These are phyloP conservation scores for Magnaporthiopsis rhizophila DNA, from an alignment of 2,329 filamentous ascomycete genomes.

Conservation along the genomic window DNA sequence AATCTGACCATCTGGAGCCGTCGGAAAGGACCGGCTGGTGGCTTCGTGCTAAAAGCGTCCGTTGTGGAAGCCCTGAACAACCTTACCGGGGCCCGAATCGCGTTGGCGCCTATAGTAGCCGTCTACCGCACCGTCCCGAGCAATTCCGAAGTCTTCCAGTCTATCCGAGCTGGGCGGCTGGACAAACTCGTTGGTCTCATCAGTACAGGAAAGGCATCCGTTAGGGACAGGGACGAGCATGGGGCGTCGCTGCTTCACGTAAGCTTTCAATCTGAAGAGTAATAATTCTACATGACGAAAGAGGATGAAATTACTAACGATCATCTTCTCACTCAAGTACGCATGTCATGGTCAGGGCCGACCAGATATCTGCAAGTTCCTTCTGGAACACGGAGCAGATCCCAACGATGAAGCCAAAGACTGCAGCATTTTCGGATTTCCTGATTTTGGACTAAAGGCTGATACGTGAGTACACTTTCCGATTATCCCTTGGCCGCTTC, in stretches of 20 bases:
- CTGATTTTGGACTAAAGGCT: too few relatives aligned
- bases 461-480: too few relatives aligned
- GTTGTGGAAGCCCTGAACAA: neutral
- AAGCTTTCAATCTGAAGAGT: neutral
- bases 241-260: neutral
- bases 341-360: neutral
- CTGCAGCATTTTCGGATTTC: too few relatives aligned
- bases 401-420: too few relatives aligned
- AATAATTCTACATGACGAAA: neutral
- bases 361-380: neutral
- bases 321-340: neutral
- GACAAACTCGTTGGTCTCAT: neutral
- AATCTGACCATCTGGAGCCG: too few relatives aligned
- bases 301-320: too few relatives aligned
- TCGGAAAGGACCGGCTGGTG: neutral
- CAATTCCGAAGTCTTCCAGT: neutral
- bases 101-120: neutral
- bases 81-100: neutral
- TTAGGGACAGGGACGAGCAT: neutral
- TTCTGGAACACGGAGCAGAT: neutral
- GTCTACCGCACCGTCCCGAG: neutral
- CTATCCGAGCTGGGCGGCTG: neutral
- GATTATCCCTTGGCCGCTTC: too few relatives aligned
- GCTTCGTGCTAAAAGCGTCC: neutral
- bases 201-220: neutral